Evolutionary conservation across 2,329 filamentous ascomycete genomes (phyloP).

Genomic region (Thelonectria blattea): DNA sequence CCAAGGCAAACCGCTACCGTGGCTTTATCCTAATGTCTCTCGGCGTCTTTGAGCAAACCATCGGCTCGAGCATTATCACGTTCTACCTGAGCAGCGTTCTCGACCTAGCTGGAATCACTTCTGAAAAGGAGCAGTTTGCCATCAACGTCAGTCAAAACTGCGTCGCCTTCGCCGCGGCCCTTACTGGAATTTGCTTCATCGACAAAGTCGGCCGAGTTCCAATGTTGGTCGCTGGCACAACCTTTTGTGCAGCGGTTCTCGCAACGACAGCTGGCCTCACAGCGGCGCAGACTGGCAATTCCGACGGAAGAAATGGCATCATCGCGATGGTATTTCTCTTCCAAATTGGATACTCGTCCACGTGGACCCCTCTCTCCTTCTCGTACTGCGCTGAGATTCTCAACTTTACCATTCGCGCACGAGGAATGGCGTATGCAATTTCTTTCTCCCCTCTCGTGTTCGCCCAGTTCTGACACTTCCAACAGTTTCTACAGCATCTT

Average conservation of each 20-base stretch:
- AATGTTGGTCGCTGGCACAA: conserved; percentile 15
- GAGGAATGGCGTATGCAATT: conserved; percentile 14
- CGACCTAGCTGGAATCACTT: conserved; percentile 19
- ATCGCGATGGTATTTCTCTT: conserved; percentile 25
- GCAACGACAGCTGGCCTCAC: conserved; percentile 20
- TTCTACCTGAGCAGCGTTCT: conserved; percentile 24
- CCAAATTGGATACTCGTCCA: conserved; percentile 23
- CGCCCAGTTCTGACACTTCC: background rate
- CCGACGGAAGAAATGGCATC: conserved; percentile 13
- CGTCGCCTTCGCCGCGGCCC: conserved; percentile 14
- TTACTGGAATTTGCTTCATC: conserved; percentile 16
- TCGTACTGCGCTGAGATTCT: conserved; percentile 22
- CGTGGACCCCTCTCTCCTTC: conserved; percentile 20
- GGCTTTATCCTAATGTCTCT: conserved; percentile 19
- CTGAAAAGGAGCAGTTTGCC: conserved; percentile 22
- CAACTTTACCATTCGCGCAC: conserved; percentile 21
- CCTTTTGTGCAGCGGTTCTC: conserved; percentile 21
- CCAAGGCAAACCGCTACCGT: conserved; percentile 19
- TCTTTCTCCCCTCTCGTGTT: background rate
- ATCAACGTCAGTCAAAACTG: conserved; percentile 22
- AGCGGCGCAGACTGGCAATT: conserved; percentile 11
- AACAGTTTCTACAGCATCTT: conserved; percentile 17
- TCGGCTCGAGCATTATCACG: conserved; percentile 24
- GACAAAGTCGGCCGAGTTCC: conserved; percentile 17
- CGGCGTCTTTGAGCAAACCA: conserved; percentile 23